Base-by-base conservation (phyloP, 169 alveolate species). In the Cryptosporidium sp. region DNA sequence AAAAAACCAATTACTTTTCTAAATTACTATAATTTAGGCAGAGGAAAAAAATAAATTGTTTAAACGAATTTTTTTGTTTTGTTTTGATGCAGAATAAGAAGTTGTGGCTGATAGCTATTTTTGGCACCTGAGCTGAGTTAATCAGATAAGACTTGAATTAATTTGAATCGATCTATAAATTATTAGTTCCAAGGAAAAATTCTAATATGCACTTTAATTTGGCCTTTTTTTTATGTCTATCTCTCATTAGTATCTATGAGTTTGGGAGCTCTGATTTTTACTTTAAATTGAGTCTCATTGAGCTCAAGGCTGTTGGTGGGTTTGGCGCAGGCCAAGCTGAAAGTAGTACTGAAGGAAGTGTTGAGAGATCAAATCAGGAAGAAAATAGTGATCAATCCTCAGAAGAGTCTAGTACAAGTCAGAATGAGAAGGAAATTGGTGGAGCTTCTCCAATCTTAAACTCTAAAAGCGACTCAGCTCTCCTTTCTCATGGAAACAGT, bases 231-330 rank as follows among this genome's bases (percentile, higher is more conserved):
- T 2, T 21, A 16, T 56, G 4, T 26, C 3, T 56, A 12, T 21
- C 12, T 9, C 6, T 56, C 12, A 8, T 16, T 29, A 26, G 14
- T 4, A 26, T 56, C 3, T 56, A n/a, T 5, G 23, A 16, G 14
- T 56, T 26, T 26, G 35, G n/a, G 67, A 10, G 12, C 37, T 26
- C 67, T 26, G 35, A 23, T 26, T 26, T 56, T n/a, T 56, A 3
- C 23, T 21, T 26, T 5, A 21, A 56, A 21, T 9, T 23, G 12
- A 21, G 67, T 26, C 35, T 56, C 18, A 56, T 56, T 56, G 14
- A 56, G 12, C 31, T 56, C 14, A 56, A 56, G 35, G 67, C 67
- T 2, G 67, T 56, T 56, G 67, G 67, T n/a, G 67, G 67, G 3
- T 1, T 2, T n/a, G 18, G 35, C 4, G 0, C 12, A n/a, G 3